These are phyloP conservation scores for Rhodotorula sp. DNA, from an alignment of 1,284 basidiomycete species.

Conservation along the genomic window DNA sequence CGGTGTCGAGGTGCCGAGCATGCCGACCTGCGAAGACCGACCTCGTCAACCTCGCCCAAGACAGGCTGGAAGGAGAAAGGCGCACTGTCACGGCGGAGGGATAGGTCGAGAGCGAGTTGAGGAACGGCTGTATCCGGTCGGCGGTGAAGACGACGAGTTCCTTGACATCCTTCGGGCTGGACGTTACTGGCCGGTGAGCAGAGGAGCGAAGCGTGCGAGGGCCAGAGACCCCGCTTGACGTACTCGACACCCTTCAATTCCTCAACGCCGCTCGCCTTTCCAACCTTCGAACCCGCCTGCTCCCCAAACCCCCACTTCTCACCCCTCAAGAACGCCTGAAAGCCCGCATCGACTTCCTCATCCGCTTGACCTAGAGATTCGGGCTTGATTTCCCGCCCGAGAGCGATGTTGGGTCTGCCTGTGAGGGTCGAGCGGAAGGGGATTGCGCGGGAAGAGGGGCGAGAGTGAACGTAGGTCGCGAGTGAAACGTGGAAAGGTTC, in stretches of 20 bases:
- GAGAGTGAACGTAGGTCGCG: slow-evolving; percentile 14
- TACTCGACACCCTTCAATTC: slow-evolving; percentile 21
- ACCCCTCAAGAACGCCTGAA: slow-evolving; percentile 33
- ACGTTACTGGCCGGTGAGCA: too few species aligned
- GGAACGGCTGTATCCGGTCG: slow-evolving; percentile 32
- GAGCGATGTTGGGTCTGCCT: slow-evolving; percentile 30
- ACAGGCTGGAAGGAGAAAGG: not conserved
- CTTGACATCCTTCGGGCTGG: slow-evolving; percentile 18
- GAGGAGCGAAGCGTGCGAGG: too few species aligned
- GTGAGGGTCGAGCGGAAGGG: slow-evolving; percentile 20
- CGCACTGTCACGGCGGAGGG: slow-evolving; percentile 10
- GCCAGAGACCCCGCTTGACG: too few species aligned
- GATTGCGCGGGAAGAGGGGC: not conserved
- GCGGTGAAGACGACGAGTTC: slow-evolving; percentile 36
- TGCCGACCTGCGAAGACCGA: slow-evolving; percentile 13
- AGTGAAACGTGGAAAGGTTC: too few species aligned
- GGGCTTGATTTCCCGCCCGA: slow-evolving; percentile 34
- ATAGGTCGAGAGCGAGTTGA: slow-evolving; percentile 20
- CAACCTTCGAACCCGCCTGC: not conserved
- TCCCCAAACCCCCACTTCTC: slow-evolving; percentile 38
- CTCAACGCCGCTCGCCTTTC: not conserved
- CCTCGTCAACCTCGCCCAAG: not conserved
- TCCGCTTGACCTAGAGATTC: slow-evolving; percentile 4
- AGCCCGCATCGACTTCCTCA: slow-evolving; percentile 9
- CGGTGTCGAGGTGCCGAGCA: slow-evolving; percentile 34